Conservation (phyloP, 2,329 filamentous ascomycete genomes). For the Calonectria pseudoreteaudii region DNA sequence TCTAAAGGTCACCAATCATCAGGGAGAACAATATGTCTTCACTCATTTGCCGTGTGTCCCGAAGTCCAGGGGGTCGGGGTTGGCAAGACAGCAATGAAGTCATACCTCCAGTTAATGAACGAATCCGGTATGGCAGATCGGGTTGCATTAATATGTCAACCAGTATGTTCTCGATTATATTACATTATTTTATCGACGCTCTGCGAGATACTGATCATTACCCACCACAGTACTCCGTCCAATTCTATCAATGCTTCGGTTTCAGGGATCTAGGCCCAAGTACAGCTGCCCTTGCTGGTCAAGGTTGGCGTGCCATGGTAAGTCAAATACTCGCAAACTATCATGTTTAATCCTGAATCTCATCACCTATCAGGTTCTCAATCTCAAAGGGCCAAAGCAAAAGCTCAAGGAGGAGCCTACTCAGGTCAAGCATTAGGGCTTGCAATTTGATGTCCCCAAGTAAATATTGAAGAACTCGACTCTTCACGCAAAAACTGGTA, state of each 20-base stretch:
- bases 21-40: constrained; percentile 82
- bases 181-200: neutral
- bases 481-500: neutral
- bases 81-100: constrained; percentile 78
- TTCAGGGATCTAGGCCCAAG: constrained; percentile 79
- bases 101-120: constrained; percentile 82
- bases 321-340: constrained; percentile 32
- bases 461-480: neutral
- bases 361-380: constrained; percentile 33
- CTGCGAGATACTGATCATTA: constrained; percentile 7
- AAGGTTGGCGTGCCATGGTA: constrained; percentile 87
- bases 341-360: neutral
- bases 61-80: constrained; percentile 80
- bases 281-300: constrained; percentile 78
- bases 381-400: constrained; percentile 38
- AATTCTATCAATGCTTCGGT: constrained; percentile 81
- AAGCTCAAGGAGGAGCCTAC: constrained; percentile 43
- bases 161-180: constrained; percentile 57
- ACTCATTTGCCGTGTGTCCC: constrained; percentile 84
- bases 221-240: constrained; percentile 67
- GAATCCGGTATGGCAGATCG: constrained; percentile 76
- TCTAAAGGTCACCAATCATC: constrained; percentile 76
- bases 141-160: constrained; percentile 81
- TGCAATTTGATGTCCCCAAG: no score
- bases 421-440: constrained; percentile 22